A percentile compares a stretch with the other conserved stretches of the same genome.
Evolutionary conservation across 495 filamentous ascomycete species (phyloP).

Genomic region (Annulohypoxylon nitens): DNA sequence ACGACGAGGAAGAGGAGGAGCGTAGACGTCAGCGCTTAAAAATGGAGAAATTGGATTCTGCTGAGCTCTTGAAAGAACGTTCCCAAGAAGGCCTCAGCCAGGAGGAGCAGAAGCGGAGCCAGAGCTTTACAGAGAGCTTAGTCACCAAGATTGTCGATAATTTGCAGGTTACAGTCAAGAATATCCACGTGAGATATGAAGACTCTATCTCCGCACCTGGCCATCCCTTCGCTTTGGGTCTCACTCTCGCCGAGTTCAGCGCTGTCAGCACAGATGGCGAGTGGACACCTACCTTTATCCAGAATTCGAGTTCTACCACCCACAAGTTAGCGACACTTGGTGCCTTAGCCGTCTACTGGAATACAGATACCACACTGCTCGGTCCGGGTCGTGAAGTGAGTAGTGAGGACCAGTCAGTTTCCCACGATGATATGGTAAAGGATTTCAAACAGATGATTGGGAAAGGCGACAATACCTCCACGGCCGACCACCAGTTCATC

Average conservation of each 20-base stretch:
- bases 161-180: conserved; percentile 95
- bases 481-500: conserved; percentile 85
- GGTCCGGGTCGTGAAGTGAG: conserved; percentile 80
- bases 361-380: conserved; percentile 88
- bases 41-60: conserved; percentile 97
- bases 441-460: conserved; percentile 83
- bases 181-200: conserved; percentile 97
- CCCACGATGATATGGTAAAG: conserved; percentile 79
- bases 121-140: conserved; percentile 95
- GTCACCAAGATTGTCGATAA: conserved; percentile 98
- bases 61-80: conserved; percentile 90
- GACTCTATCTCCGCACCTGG: conserved; percentile 95
- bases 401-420: conserved; percentile 58
- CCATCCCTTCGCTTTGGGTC: conserved; percentile 91
- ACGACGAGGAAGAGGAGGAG: conserved; percentile 92
- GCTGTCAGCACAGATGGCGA: conserved; percentile 93
- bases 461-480: conserved; percentile 66
- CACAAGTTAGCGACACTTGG: conserved; percentile 93
- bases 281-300: conserved; percentile 95
- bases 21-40: conserved; percentile 85
- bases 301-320: conserved; percentile 81
- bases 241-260: conserved; percentile 94
- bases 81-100: conserved; percentile 92
- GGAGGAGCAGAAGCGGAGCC: conserved; percentile 94
- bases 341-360: conserved; percentile 95